Conservation (phyloP, 116 monocot species). For the Posidonia oceanica region DNA sequence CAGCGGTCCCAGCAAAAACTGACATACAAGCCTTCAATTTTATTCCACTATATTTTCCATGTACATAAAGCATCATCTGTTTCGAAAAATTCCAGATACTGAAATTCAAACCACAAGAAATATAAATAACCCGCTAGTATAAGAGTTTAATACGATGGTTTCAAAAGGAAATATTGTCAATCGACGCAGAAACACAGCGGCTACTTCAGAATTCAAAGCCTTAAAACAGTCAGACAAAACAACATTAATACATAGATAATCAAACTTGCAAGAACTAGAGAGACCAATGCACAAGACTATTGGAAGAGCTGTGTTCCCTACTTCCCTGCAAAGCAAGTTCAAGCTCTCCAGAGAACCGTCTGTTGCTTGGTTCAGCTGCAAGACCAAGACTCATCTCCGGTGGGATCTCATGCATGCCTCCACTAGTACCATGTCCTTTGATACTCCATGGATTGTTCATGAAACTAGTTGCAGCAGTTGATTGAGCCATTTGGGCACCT, state of each 20-base stretch:
- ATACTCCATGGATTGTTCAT: constrained; percentile 11
- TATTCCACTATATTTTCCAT: too few relatives aligned
- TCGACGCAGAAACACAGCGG: too few relatives aligned
- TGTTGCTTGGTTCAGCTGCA: not conserved
- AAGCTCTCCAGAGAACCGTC: constrained; percentile 45
- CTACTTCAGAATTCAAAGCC: too few relatives aligned
- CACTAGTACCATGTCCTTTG: constrained; percentile 8
- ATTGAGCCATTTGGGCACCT: constrained; percentile 7
- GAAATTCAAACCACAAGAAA: too few relatives aligned
- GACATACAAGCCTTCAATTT: too few relatives aligned
- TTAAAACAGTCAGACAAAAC: not conserved
- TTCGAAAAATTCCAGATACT: too few relatives aligned
- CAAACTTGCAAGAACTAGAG: not conserved
- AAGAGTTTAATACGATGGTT: too few relatives aligned
- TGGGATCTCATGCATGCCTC: not conserved
- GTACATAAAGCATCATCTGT: too few relatives aligned
- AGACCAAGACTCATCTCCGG: constrained; percentile 16
- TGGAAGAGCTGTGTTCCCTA: constrained; percentile 9
- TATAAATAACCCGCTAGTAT: too few relatives aligned
- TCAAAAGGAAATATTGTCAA: too few relatives aligned
- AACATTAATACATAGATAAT: not conserved
- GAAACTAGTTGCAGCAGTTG: constrained; percentile 3
- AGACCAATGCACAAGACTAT: not conserved
- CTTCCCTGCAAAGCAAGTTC: constrained; percentile 56
- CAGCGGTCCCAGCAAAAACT: too few relatives aligned